Base-by-base conservation (phyloP, 345 rosid species). In the Fremontodendron californicum region DNA sequence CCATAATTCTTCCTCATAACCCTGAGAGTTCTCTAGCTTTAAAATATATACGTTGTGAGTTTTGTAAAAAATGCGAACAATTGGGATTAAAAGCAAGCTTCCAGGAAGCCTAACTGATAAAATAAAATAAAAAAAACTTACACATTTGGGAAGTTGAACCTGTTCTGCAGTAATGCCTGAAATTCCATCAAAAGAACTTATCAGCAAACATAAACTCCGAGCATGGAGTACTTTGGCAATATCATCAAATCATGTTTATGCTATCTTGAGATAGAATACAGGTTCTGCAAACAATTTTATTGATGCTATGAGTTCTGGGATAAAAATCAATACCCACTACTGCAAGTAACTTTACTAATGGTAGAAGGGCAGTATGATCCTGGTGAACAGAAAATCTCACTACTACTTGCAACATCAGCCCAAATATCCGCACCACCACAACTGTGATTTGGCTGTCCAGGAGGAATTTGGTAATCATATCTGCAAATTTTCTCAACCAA, bases 361-460 rank as follows among this genome's bases (percentile, higher is more conserved):
- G 96, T 89, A 42, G 90, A 83, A 40, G 97, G 97, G 77, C 97
- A 94, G 87, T 86, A 94, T 29, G 97, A 92, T 77, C 98, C 97
- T 5, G 94, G 90, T 2, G 89, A 84, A 69, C 98, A 94, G 85
- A 92, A 94, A 74, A 91, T 82, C 74, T 92, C 90, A 76, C 85
- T 76, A 74, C 93, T 82, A 71, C 84, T 84, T 61, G 68, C 78
- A 2, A 87, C 86, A 78, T 89, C 94, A 25, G 86, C 88, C 97
- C 97, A 94, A 55, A 81, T 77, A 80, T 94, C 91, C 39, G 97
- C 98, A 15, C 92, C 84, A 43, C 98, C 96, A 81, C 97, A 94
- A 2, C 85, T 84, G 83, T 92, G 98, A 76, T 94, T 87, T 51
- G 79, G 65, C 51, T 84, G 68, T 43, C 93, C 92, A 0, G 94